Conservation (phyloP, 2,329 filamentous ascomycete genomes). For the Lecanicillium sp. region DNA sequence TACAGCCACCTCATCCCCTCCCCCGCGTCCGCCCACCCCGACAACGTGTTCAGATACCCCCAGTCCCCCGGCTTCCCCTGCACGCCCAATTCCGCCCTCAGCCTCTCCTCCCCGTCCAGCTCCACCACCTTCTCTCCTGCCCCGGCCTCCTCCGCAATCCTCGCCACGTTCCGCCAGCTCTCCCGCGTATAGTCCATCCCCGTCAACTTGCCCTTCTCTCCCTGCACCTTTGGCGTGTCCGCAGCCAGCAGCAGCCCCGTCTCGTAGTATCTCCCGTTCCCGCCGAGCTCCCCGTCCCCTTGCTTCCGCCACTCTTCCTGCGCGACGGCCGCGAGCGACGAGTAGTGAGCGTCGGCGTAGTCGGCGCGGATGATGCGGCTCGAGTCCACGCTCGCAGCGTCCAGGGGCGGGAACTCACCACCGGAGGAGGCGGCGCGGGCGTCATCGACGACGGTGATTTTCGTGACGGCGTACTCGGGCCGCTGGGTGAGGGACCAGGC, state of each 20-base stretch:
- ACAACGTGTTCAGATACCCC: constrained; percentile 68
- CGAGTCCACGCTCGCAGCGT: constrained; percentile 56
- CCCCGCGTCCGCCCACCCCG: constrained; percentile 77
- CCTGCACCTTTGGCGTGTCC: constrained; percentile 32
- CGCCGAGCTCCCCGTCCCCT: constrained; percentile 50
- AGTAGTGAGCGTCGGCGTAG: constrained; percentile 76
- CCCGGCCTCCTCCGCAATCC: constrained; percentile 36
- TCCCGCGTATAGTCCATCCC: constrained; percentile 53
- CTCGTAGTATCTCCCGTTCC: constrained; percentile 63
- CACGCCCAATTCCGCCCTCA: constrained; percentile 40
- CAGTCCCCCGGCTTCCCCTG: constrained; percentile 51
- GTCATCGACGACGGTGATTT: constrained; percentile 56
- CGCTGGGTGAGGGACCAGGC: constrained; percentile 65
- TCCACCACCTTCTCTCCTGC: constrained; percentile 35
- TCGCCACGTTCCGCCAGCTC: constrained; percentile 56
- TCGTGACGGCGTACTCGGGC: constrained; percentile 44
- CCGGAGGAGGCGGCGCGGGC: constrained; percentile 28
- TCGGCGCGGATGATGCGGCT: constrained; percentile 64
- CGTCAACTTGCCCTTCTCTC: constrained; percentile 30
- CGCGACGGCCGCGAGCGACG: constrained; percentile 64
- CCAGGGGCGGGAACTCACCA: constrained; percentile 52
- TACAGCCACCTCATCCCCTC: constrained; percentile 61
- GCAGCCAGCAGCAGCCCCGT: constrained; percentile 61
- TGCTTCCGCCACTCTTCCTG: constrained; percentile 62
- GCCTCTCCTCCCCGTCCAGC: constrained; percentile 38